Evolutionary conservation across 306 rosid genomes (phyloP), one percentile per base, ranked within the genome.

Genomic region (Prunus davidiana): DNA sequence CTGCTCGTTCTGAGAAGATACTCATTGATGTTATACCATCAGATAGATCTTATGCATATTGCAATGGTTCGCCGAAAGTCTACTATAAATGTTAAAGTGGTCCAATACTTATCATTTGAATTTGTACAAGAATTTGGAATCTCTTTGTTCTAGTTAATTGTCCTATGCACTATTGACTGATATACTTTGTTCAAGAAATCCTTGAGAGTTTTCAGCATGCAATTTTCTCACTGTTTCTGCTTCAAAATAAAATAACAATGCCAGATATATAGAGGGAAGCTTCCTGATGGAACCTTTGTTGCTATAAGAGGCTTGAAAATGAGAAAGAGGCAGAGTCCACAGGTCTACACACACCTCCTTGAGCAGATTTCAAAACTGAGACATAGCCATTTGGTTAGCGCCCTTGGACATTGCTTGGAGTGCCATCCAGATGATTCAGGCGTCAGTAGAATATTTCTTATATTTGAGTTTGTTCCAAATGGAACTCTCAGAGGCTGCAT

Each of bases 341-440:
- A 90, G 66, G 78, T 78, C 51, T 92, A 89, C 69, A 89, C 83
- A 63, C 96, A 87, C 72, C 89, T 82, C 50, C 82, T 92, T 82
- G 99, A 95, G 83, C 70, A 87, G 87, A 86, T 95, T 73, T 92
- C 97, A 5, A 95, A 89, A 78, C 90, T 95, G 38, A 87, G 97
- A 78, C 97, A 95, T 73, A 78, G 79, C 19, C 93, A 95, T 80
- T 84, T 95, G 86, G 91, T 87, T 79, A 88, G 96, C 68, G 84
- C 92, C 46, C 97, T 95, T 78, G 99, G 99, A n/a, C 99, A 95
- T 86, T 93, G 96, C 81, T 86, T 86, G 70, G 97, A 95, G 82
- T 83, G 83, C 88, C 81, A 71, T 67, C 88, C 82, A n/a, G 93
- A 92, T 64, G 92, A 88, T 70, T 84, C 96, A 45, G 76, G 84